These are phyloP conservation scores for Rossbeevera mucosa DNA, from an alignment of 768 basidiomycete species.

Conservation along the genomic window DNA sequence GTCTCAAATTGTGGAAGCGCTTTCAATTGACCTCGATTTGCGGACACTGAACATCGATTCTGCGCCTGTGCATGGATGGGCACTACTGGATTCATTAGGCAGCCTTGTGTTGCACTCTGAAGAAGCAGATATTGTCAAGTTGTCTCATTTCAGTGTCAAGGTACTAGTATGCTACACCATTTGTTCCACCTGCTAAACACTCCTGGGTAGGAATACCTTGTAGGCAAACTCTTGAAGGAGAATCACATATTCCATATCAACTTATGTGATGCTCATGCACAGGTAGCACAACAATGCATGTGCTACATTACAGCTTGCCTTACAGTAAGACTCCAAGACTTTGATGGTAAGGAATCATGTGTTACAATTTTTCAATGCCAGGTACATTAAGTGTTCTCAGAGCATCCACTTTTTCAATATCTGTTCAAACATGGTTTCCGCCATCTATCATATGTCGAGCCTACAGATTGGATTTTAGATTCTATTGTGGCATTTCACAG, in stretches of 20 bases:
- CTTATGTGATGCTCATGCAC: neutral
- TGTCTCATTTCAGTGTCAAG: neutral
- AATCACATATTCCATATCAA: neutral
- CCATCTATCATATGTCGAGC: neutral
- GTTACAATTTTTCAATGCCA: neutral
- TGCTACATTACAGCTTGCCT: neutral
- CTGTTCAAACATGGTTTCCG: fast-evolving
- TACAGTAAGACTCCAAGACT: neutral
- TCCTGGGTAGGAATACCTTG: neutral
- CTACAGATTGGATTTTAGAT: neutral
- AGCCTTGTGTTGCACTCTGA: neutral
- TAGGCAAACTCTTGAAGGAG: fast-evolving
- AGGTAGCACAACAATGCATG: neutral
- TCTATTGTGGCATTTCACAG: neutral
- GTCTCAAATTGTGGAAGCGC: neutral
- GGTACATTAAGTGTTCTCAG: neutral
- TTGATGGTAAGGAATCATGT: neutral
- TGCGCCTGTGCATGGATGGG: neutral
- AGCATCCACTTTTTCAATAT: neutral
- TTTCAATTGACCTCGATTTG: neutral
- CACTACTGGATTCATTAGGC: neutral
- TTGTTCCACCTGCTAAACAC: neutral
- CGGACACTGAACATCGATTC: neutral
- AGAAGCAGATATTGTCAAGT: neutral
- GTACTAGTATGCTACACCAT: neutral